Percentiles rank a stretch among this genome's conserved stretches.
Conservation (phyloP, 106 monocot species). For the Acorus gramineus region DNA sequence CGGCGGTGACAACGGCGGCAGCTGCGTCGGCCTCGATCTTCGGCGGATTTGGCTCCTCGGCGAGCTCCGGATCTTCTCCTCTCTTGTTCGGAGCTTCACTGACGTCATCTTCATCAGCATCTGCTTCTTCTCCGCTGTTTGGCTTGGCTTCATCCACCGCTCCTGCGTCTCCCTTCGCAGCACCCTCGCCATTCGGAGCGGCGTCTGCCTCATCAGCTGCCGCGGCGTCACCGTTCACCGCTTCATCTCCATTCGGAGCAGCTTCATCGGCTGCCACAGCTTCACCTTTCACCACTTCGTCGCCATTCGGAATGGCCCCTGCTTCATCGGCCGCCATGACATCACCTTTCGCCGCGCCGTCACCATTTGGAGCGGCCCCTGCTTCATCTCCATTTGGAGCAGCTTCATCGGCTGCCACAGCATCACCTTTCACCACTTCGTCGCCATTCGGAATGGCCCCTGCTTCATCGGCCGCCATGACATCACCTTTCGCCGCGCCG, state of each 20-base stretch:
- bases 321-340: too few relatives aligned
- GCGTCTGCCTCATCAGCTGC: background rate
- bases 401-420: background rate
- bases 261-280: too few relatives aligned
- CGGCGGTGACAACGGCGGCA: background rate
- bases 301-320: too few relatives aligned
- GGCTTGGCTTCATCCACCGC: slow-evolving; percentile 1
- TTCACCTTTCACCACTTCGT: too few relatives aligned
- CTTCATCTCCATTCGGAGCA: background rate
- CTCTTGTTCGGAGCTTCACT: background rate
- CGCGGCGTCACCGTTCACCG: background rate
- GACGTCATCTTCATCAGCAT: background rate
- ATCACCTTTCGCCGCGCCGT: background rate
- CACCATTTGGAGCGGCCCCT: background rate
- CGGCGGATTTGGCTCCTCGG: background rate
- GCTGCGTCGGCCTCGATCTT: background rate
- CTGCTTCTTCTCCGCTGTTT: background rate
- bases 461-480: background rate
- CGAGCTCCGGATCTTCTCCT: background rate
- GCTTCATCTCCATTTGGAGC: background rate
- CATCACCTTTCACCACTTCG: background rate
- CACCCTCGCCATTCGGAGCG: background rate
- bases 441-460: background rate
- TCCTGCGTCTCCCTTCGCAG: slow-evolving; percentile 3
- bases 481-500: background rate